Percentiles rank a stretch among this genome's conserved stretches.
These are phyloP conservation scores for Periconia sp. DNA, from an alignment of 2,329 filamentous ascomycete species.

Conservation along the genomic window DNA sequence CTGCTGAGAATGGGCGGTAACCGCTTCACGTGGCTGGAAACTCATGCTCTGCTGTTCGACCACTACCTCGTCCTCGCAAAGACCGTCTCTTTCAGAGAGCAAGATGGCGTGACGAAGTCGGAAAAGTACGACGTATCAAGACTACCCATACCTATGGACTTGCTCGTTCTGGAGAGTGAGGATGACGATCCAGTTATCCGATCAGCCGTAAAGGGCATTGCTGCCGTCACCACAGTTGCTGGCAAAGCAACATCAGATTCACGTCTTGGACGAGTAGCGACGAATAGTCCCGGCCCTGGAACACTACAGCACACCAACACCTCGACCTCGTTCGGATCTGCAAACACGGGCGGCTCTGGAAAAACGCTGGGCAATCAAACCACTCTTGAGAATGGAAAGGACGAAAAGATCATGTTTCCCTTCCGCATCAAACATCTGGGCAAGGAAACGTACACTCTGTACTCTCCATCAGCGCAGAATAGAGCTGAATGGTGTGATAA, in stretches of 20 bases:
- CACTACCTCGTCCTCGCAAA: constrained; percentile 96
- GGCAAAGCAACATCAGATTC: constrained; percentile 48
- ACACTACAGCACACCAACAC: constrained; percentile 74
- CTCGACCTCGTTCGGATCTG: constrained; percentile 61
- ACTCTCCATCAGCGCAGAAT: constrained; percentile 76
- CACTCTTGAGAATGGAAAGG: constrained; percentile 63
- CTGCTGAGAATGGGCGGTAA: constrained; percentile 87
- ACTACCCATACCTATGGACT: constrained; percentile 94
- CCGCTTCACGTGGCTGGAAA: constrained; percentile 91
- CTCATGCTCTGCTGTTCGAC: constrained; percentile 91
- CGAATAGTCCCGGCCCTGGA: constrained; percentile 48
- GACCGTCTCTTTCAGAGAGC: constrained; percentile 70
- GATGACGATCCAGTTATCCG: constrained; percentile 92
- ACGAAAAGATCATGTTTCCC: constrained; percentile 83
- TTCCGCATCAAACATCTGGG: constrained; percentile 97
- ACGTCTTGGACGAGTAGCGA: constrained; percentile 56
- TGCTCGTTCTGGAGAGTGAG: constrained; percentile 88
- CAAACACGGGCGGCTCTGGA: constrained; percentile 58
- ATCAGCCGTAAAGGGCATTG: constrained; percentile 71
- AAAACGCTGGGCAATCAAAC: constrained; percentile 56
- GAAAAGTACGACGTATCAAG: constrained; percentile 91
- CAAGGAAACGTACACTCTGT: constrained; percentile 90
- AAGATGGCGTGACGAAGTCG: constrained; percentile 74
- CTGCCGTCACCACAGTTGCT: constrained; percentile 62
- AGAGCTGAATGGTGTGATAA: constrained; percentile 90